These are phyloP conservation scores for Yamadazyma atlantica DNA, from an alignment of 1,139 yeast genomes.

Conservation along the genomic window DNA sequence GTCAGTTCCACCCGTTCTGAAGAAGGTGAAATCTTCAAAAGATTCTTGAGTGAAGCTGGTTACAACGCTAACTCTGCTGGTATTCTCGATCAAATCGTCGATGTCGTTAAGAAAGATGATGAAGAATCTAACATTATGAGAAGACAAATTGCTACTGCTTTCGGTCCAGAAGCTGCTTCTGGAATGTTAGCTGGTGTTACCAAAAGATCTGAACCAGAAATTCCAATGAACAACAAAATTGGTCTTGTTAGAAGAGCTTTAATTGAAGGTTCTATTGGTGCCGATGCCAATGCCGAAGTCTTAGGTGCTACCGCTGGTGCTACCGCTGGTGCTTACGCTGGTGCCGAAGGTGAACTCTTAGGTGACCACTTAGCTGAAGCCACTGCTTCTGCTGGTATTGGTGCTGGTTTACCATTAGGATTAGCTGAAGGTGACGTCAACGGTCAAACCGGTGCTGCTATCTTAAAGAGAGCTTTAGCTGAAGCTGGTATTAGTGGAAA, in stretches of 20 bases:
- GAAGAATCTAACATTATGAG: slow-evolving; percentile 12
- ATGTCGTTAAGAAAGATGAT: slow-evolving; percentile 11
- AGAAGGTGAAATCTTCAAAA: slow-evolving; percentile 13
- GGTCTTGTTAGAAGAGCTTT: slow-evolving; percentile 13
- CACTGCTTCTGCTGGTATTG: slow-evolving; percentile 12
- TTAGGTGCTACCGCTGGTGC: slow-evolving; percentile 10
- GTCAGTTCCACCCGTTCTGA: slow-evolving; percentile 9
- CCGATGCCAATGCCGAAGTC: slow-evolving; percentile 7
- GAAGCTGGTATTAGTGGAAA: slow-evolving; percentile 7
- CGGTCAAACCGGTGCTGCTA: slow-evolving; percentile 10
- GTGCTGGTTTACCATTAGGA: slow-evolving; percentile 10
- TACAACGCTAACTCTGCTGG: slow-evolving; percentile 10
- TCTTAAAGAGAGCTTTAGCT: slow-evolving; percentile 13
- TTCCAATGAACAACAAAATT: slow-evolving; percentile 12
- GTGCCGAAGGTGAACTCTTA: slow-evolving; percentile 11
- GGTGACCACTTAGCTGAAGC: slow-evolving; percentile 15
- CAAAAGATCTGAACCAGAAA: slow-evolving; percentile 10
- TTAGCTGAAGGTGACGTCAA: slow-evolving; percentile 10
- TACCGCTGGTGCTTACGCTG: slow-evolving; percentile 10
- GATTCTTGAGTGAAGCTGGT: slow-evolving; percentile 14
- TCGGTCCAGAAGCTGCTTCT: slow-evolving; percentile 12
- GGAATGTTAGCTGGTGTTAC: slow-evolving; percentile 11
- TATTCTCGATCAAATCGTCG: slow-evolving; percentile 11
- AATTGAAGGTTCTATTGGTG: slow-evolving; percentile 13
- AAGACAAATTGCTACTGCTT: slow-evolving; percentile 15